Evolutionary conservation across 2,329 filamentous ascomycete species (phyloP).

Genomic region (Microdochium nivale): DNA sequence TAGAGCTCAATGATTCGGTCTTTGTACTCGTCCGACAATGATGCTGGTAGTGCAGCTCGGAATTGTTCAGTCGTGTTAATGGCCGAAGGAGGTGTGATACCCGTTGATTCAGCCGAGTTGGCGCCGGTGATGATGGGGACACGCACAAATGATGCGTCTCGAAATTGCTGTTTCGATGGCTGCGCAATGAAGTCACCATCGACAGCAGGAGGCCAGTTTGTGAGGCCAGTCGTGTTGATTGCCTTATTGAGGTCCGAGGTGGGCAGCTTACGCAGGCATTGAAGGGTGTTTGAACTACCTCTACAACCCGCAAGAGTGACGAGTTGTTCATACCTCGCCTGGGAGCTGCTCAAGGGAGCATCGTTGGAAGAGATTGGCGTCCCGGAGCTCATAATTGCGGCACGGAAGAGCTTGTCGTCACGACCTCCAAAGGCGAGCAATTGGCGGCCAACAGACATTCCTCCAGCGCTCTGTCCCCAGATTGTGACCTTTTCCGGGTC

Average conservation of each 20-base stretch:
- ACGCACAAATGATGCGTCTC: conserved; percentile 20
- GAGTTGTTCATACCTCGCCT: conserved; percentile 21
- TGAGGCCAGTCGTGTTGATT: conserved; percentile 13
- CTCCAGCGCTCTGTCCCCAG: conserved; percentile 46
- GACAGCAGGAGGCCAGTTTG: conserved; percentile 15
- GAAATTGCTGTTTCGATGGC: conserved; percentile 17
- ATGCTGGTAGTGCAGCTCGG: background rate
- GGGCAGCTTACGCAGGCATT: conserved; percentile 22
- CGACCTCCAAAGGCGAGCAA: conserved; percentile 42
- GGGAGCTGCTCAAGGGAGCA: conserved; percentile 1
- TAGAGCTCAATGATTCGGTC: conserved; percentile 44
- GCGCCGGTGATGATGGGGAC: conserved; percentile 23
- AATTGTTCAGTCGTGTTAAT: conserved; percentile 13
- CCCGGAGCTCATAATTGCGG: conserved; percentile 41
- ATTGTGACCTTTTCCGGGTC: conserved; percentile 36
- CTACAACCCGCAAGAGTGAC: conserved; percentile 14
- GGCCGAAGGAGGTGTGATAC: conserved; percentile 10
- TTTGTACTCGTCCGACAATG: conserved; percentile 35
- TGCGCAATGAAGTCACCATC: conserved; percentile 32
- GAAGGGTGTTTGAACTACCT: conserved; percentile 12
- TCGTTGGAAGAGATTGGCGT: conserved; percentile 20
- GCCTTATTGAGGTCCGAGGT: conserved; percentile 19
- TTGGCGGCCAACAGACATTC: conserved; percentile 38
- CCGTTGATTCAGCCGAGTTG: conserved; percentile 22
- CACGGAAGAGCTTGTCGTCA: conserved; percentile 44